These are phyloP conservation scores for Salix viminalis DNA, from an alignment of 345 rosid species.

Conservation along the genomic window DNA sequence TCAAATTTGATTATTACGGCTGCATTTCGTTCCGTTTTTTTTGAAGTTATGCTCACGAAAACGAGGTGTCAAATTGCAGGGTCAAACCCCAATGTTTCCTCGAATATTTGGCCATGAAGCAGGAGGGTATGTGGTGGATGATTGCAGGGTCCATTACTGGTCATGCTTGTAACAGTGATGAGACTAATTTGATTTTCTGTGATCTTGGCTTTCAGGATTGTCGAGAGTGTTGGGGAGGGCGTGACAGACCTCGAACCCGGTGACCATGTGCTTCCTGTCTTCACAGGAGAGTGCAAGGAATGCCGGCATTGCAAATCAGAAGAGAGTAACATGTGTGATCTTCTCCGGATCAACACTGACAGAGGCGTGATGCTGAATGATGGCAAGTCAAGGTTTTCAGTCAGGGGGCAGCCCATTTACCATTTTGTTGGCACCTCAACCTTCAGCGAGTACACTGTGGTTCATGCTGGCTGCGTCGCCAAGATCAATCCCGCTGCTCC, in stretches of 20 bases:
- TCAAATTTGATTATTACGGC: no score
- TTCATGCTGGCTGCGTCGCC: conserved; percentile 38
- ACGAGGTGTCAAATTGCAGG: conserved; percentile 4
- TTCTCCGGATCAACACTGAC: conserved; percentile 38
- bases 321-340: conserved; percentile 37
- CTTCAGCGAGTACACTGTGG: conserved; percentile 40
- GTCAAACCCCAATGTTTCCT: conserved; percentile 16
- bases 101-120: conserved; percentile 22
- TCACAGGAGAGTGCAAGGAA: conserved; percentile 38
- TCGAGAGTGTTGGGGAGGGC: conserved; percentile 43
- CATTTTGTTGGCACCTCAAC: conserved; percentile 45
- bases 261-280: conserved; percentile 41
- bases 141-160: neutral
- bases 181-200: neutral
- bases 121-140: neutral
- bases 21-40: accelerated
- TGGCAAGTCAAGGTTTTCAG: conserved; percentile 37
- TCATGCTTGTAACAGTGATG: neutral
- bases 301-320: conserved; percentile 33
- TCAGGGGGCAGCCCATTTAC: conserved; percentile 35
- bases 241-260: conserved; percentile 37
- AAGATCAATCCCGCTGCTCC: conserved; percentile 51
- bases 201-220: conserved; percentile 9
- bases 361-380: conserved; percentile 37
- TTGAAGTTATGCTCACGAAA: no score